These are phyloP conservation scores for Excoecaria agallocha DNA, from an alignment of 345 rosid genomes.

Conservation along the genomic window DNA sequence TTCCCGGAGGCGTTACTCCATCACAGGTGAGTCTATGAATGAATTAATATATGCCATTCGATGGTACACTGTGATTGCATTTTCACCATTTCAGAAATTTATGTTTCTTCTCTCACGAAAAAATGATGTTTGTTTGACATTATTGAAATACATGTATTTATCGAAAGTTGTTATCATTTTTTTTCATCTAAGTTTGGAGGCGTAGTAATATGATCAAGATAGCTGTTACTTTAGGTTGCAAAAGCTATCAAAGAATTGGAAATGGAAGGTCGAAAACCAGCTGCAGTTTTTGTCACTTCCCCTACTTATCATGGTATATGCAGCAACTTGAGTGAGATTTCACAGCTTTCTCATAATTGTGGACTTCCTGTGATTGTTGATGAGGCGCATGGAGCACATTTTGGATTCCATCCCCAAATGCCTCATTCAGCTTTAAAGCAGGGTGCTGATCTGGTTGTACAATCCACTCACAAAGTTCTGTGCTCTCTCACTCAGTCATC, in stretches of 20 bases:
- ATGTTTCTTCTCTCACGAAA: background rate
- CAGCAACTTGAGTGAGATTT: slow-evolving; percentile 47
- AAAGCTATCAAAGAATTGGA: slow-evolving; percentile 47
- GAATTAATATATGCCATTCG: background rate
- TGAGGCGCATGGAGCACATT: slow-evolving; percentile 59
- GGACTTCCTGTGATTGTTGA: slow-evolving; percentile 53
- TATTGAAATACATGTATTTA: too few relatives aligned
- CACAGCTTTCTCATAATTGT: slow-evolving; percentile 43
- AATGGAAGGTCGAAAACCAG: slow-evolving; percentile 43
- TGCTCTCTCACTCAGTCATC: slow-evolving; percentile 61
- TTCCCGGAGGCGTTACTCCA: slow-evolving; percentile 41
- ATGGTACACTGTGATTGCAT: background rate
- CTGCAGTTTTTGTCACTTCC: slow-evolving; percentile 58
- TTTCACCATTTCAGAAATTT: background rate
- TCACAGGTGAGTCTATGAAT: slow-evolving; percentile 35
- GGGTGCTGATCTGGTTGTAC: slow-evolving; percentile 29
- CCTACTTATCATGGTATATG: slow-evolving; percentile 69
- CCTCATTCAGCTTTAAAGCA: slow-evolving; percentile 28
- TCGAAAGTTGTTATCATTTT: background rate
- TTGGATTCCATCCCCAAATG: slow-evolving; percentile 28
- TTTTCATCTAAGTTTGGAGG: background rate
- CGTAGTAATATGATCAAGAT: background rate
- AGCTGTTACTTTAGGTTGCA: slow-evolving; percentile 38
- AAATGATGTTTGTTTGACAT: background rate
- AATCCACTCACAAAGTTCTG: slow-evolving; percentile 33